Evolutionary conservation across 257 asterid genomes (phyloP), one percentile per base, ranked within the genome.

Genomic region (Petunia axillaris): DNA sequence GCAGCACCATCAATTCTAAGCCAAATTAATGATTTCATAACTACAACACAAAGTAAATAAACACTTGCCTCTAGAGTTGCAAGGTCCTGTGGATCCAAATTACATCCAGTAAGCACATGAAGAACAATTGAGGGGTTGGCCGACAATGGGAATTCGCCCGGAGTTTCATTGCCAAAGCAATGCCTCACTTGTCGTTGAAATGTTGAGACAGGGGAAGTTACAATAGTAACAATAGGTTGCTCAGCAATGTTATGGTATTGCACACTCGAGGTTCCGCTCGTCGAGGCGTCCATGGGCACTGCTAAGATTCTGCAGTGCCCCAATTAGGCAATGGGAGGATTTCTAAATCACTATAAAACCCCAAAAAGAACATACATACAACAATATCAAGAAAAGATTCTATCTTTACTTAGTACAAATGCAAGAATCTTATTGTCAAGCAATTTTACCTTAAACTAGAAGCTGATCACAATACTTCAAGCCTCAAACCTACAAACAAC

Each of bases 211-310:
- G 93, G 89, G 35, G 95, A 82, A 70, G 91, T 62, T 11, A 81
- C 88, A 37, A 91, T 84, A 8, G 94, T 81, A 79, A 83, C 79
- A 46, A 92, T 87, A 52, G 94, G 80, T 86, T 96, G 92, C 54
- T 94, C 98, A 15, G 91, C 79, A 43, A 91, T 85, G 91, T 88
- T 92, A 59, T 86, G 94, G 90, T 79, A 92, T 68, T 92, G 98
- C 84, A 96, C 83, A 55, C 90, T 91, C 14, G 97, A 86, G 14
- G 98, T 85, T 84, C 87, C 95, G 87, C 97, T 87, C 13, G 96
- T 77, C 4, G 99, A 85, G 86, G 98, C 96, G 75, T 96, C 99
- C 99, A 96, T 94, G 94, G 94, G 94, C 94, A 91, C 97, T 91
- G 84, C 94, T 82, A 50, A 77, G 55, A 52, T 64, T 79, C 76